These are phyloP conservation scores for Russula dissimulans DNA, from an alignment of 768 basidiomycete species.

Conservation along the genomic window DNA sequence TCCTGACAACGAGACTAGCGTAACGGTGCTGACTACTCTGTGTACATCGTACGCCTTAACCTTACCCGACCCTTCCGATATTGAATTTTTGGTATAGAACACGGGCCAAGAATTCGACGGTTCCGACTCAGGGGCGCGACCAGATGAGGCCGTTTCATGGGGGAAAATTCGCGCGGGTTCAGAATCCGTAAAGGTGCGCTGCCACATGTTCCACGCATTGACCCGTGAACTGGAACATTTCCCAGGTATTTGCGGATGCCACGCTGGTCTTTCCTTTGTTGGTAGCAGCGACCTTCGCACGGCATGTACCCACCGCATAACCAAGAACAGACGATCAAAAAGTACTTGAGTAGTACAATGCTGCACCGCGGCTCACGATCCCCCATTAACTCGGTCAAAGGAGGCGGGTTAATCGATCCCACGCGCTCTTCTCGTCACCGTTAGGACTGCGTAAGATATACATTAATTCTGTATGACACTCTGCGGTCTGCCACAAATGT, in stretches of 20 bases:
- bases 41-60: slow-evolving; percentile 68
- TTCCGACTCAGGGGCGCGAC: slow-evolving; percentile 92
- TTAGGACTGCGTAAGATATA: not conserved
- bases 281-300: slow-evolving; percentile 90
- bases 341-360: not conserved
- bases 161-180: slow-evolving; percentile 89
- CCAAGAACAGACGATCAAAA: not conserved
- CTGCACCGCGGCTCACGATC: not conserved
- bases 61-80: not conserved
- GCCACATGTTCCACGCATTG: too few species aligned
- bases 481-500: not conserved
- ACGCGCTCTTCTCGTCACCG: not conserved
- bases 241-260: slow-evolving; percentile 84
- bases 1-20: slow-evolving; percentile 42
- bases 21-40: slow-evolving; percentile 95
- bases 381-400: not conserved
- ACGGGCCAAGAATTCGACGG: slow-evolving; percentile 99
- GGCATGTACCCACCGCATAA: slow-evolving; percentile 24
- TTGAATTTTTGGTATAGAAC: slow-evolving; percentile 43
- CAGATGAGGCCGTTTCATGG: slow-evolving; percentile 98
- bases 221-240: not conserved
- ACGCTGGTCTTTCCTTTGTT: slow-evolving; percentile 93
- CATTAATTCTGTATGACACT: not conserved
- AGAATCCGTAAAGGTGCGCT: slow-evolving; percentile 67
- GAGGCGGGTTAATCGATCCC: not conserved